phyloP scores from a whole-genome alignment of 1,139 yeast genomes.

The Tardiomyces depauwii region DNA sequence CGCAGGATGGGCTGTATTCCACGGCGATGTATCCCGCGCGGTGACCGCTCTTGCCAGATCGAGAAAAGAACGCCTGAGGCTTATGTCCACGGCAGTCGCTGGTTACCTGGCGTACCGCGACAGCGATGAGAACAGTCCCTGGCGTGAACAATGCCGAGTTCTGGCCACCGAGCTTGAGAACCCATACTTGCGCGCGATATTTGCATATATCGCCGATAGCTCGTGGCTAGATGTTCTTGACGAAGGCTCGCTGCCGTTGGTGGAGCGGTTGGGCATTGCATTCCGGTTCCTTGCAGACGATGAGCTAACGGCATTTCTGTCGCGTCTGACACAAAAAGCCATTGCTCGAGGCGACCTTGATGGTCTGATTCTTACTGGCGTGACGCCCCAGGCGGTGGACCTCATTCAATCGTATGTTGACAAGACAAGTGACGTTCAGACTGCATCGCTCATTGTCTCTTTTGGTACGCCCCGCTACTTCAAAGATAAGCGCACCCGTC shows the following conservation, averaged over 20 bases:
- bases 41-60: slow-evolving; percentile 54
- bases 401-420: slow-evolving; percentile 80
- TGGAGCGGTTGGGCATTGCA: slow-evolving; percentile 87
- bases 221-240: slow-evolving; percentile 96
- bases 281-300: slow-evolving; percentile 71
- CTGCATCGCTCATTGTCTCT: slow-evolving; percentile 72
- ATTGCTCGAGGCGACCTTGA: slow-evolving; percentile 76
- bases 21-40: slow-evolving; percentile 76
- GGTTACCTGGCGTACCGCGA: slow-evolving; percentile 76
- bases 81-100: slow-evolving; percentile 91
- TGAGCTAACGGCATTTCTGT: slow-evolving; percentile 44
- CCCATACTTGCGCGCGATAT: slow-evolving; percentile 83
- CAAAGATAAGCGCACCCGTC: slow-evolving; percentile 52
- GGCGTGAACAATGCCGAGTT: slow-evolving; percentile 88
- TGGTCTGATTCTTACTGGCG: slow-evolving; percentile 81
- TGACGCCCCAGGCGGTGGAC: slow-evolving; percentile 74
- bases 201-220: slow-evolving; percentile 87
- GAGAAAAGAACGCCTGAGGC: slow-evolving; percentile 48
- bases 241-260: slow-evolving; percentile 75
- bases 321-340: slow-evolving; percentile 59
- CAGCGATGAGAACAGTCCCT: slow-evolving; percentile 55
- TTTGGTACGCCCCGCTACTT: slow-evolving; percentile 81
- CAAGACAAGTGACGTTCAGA: slow-evolving; percentile 84
- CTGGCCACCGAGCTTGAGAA: slow-evolving; percentile 81
- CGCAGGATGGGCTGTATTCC: slow-evolving; percentile 97